Evolutionary conservation across 164 flowering plant species (phyloP), one percentile per base, ranked within the genome.

Genomic region (Vitis rupestris): DNA sequence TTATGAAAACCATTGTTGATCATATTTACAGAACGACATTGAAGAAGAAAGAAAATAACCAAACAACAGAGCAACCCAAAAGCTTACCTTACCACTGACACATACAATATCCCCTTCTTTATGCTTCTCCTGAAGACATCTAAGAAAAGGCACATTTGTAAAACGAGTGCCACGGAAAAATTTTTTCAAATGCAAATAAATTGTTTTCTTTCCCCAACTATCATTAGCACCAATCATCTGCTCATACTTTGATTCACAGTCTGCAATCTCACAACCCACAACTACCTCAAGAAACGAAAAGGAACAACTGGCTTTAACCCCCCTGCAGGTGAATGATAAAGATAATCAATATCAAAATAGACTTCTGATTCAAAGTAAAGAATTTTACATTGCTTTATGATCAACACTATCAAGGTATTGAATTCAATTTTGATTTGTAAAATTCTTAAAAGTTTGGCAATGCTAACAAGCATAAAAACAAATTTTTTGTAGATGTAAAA

Each of bases 51-150:
- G 29, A 53, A n/a, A 54, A 17, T 12, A 74, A 11, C 50, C 50
- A 49, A 1, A 3, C 16, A 53, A 67, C 14, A 50, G 15, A 56
- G 10, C 8, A 59, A 65, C 10, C 50, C 13, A 17, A 27, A 71
- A 66, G 65, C 86, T 72, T 70, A 94, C 99, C 96, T 92, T 91
- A 70, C 99, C 99, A 77, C 93, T 92, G 68, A 92, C 96, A 74
- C 93, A 91, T 15, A 90, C 97, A 73, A 78, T 61, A 53, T 91
- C 91, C 53, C 99, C 99, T 72, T 75, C 86, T 77, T 75, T 83
- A 72, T 92, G 84, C 85, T 85, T 91, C 72, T 70, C 84, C 72
- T 87, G 77, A 63, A 95, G 73, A 68, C 79, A 70, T 68, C 51
- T 83, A 13, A 94, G 91, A 77, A 95, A 95, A 70, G 81, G 82